Evolutionary conservation across 768 basidiomycete species (phyloP), one percentile per base, ranked within the genome.

Genomic region (Guyanaporus albipodus): DNA sequence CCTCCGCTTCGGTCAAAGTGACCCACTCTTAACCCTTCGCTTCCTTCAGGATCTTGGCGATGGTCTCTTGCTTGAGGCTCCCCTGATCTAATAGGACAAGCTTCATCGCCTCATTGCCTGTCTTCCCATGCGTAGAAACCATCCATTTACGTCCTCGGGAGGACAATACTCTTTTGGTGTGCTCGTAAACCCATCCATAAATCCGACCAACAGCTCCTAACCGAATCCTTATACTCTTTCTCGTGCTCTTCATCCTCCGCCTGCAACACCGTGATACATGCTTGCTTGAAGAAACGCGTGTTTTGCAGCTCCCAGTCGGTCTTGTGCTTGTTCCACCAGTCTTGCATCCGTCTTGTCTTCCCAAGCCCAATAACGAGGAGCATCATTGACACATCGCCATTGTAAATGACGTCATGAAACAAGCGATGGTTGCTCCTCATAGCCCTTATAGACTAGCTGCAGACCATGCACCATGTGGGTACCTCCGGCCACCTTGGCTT

Each of bases 391-490:
- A 74, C 73, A 29, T 57, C 18, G 19, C 48, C 19, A 8, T 49
- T 46, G 50, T 73, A 76, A 4, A 75, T 57, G n/a, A 63, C 54
- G 18, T 74, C 63, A 34, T 57, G 31, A 46, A 74, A 71, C 1
- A 73, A 37, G 17, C 48, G 53, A 54, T 70, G 72, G 45, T 74
- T 76, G 50, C 58, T 60, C 36, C 60, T 52, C 37, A 64, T 54
- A 0, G 66, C 50, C 18, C 58, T 56, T 6, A 60, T 69, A 48
- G 73, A 57, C 52, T 62, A 56, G 15, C 71, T 67, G 5, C 64
- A 70, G 6, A 68, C 63, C 60, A 76, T 67, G 53, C 0, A 76
- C 59, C 24, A 76, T 68, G 50, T 63, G 69, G 21, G 76, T 57
- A 6, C 75, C 74, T 1, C 60, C 66, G 0, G 44, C 29, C 0